phyloP scores from a whole-genome alignment of 768 basidiomycete species.

The Amanita pseudoporphyria region DNA sequence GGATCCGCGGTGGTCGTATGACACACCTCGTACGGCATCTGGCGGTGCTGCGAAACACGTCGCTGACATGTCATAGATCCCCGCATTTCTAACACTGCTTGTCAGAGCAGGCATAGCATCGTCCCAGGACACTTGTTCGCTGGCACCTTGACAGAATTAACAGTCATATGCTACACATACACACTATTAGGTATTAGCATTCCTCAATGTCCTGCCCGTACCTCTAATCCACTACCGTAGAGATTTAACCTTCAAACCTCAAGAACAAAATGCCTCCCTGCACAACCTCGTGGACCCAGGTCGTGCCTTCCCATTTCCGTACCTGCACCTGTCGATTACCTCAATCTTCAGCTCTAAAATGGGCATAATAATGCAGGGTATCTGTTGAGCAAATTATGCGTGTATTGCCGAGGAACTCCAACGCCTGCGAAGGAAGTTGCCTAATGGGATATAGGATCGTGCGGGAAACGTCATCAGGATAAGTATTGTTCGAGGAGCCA shows the following conservation, averaged over 20 bases:
- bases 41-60: too few relatives aligned
- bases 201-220: neutral
- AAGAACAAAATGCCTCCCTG: neutral
- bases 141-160: neutral
- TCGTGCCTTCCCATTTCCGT: neutral
- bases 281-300: neutral
- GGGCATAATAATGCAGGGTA: conserved; percentile 4
- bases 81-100: too few relatives aligned
- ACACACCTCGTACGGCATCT: neutral
- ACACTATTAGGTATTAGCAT: neutral
- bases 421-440: conserved; percentile 7
- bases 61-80: too few relatives aligned
- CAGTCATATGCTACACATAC: neutral
- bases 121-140: too few relatives aligned
- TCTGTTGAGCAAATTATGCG: conserved; percentile 3
- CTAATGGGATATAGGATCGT: conserved; percentile 9
- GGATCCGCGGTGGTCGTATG: conserved; percentile 1
- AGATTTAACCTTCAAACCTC: neutral
- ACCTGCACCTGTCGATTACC: neutral
- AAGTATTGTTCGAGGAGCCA: neutral
- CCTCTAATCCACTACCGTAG: neutral
- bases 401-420: conserved; percentile 1
- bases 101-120: too few relatives aligned
- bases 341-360: neutral
- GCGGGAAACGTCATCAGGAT: conserved; percentile 4